Evolutionary conservation across 768 basidiomycete species (phyloP), one percentile per base, ranked within the genome.

Genomic region (Crucibulum laeve): DNA sequence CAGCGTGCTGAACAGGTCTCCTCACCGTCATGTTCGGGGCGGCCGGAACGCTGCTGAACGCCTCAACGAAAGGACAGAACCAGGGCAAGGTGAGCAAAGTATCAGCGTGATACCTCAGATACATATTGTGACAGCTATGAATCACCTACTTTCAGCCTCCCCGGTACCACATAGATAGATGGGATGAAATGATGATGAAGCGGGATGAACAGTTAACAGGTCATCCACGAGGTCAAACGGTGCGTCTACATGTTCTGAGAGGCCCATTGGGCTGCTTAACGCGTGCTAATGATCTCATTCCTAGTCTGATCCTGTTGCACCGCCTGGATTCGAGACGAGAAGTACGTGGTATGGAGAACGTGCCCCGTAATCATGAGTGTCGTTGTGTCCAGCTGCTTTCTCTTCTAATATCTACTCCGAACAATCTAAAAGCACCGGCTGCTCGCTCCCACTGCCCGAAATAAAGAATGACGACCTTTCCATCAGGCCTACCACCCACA

Each of bases 171-270:
- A 58, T 95, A 25, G 95, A 97, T 57, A 64, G 76, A 17, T 98
- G 91, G 92, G 95, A 98, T 49, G 77, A 87, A 42, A 90, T 89
- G 87, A 91, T 98, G 91, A 91, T 97, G 84, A 79, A 83, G 56
- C 74, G 95, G 44, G 95, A 98, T 69, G 73, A 77, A 57, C 74
- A 88, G 50, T 63, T 98, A 57, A 96, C 93, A 2, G 95, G 95
- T 10, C 87, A 88, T 58, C 55, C 67, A 54, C 79, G 95, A 51
- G 91, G 91, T 42, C 95, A 97, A 62, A 74, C 76, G 60, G 94
- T 94, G 61, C 56, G 90, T 55, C 4, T 69, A 37, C 28, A n/a
- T 43, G 7, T 13, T 32, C 5, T 26, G 21, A 5, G 8, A 19
- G 38, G 38, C 22, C 10, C n/a, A 30, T 17, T 24, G 15, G 36